Evolutionary conservation across 371 early-diverging fungal genomes (phyloP).

Genomic region (Mortierella sp.): DNA sequence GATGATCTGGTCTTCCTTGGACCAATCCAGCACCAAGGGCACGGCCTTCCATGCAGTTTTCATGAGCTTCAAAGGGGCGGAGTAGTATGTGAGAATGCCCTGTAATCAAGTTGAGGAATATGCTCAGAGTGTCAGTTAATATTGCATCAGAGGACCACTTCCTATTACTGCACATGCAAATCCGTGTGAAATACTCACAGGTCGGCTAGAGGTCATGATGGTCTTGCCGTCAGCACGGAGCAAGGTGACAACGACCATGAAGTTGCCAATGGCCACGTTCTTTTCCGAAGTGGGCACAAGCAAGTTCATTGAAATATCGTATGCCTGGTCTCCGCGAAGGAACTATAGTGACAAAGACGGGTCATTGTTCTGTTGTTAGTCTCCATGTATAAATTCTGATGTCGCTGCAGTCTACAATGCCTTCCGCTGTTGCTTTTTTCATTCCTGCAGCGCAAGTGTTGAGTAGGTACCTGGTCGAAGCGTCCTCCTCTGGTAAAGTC

Average conservation of each 20-base stretch:
- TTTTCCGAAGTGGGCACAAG: slow-evolving; percentile 85
- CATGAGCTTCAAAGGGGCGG: slow-evolving; percentile 73
- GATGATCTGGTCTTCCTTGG: slow-evolving; percentile 79
- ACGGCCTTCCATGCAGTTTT: slow-evolving; percentile 74
- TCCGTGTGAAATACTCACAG: slow-evolving; percentile 63
- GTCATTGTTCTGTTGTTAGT: not conserved
- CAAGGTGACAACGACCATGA: slow-evolving; percentile 86
- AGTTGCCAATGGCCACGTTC: slow-evolving; percentile 87
- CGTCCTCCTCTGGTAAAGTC: slow-evolving; percentile 59
- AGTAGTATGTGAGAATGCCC: slow-evolving; percentile 84
- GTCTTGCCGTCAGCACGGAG: slow-evolving; percentile 64
- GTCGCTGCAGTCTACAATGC: not conserved
- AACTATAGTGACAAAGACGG: slow-evolving; percentile 39
- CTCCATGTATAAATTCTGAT: not conserved
- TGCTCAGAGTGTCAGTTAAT: not conserved
- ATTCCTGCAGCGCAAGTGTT: not conserved
- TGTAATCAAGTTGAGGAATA: slow-evolving; percentile 34
- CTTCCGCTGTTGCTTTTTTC: not conserved
- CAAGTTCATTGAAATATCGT: slow-evolving; percentile 81
- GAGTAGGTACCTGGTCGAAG: slow-evolving; percentile 38
- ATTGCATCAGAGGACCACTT: not conserved
- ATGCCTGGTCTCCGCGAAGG: slow-evolving; percentile 77
- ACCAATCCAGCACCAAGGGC: slow-evolving; percentile 76
- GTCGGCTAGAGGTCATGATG: slow-evolving; percentile 72
- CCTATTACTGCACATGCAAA: not conserved